Evolutionary conservation across 2,329 filamentous ascomycete genomes (phyloP).

Genomic region (Salinomyces thailandicus): DNA sequence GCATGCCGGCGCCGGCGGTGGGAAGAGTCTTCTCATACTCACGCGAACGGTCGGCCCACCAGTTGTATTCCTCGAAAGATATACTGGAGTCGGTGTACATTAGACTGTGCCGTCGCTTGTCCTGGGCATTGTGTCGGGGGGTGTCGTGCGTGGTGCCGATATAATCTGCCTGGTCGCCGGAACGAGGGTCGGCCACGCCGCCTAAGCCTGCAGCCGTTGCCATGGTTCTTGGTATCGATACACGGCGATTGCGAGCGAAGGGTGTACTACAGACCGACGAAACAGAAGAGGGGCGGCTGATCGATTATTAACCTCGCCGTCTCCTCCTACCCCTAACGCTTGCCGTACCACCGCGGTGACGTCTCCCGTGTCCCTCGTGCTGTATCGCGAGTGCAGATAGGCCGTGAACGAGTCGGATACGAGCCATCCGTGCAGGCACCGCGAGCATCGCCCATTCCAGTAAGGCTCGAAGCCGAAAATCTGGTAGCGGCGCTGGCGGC

Average conservation of each 20-base stretch:
- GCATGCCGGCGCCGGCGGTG: slow-evolving; percentile 2
- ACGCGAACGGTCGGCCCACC: slow-evolving; percentile 29
- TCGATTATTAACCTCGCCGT: neutral
- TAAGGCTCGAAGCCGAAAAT: neutral
- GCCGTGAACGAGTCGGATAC: slow-evolving; percentile 1
- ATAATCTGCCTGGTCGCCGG: slow-evolving; percentile 6
- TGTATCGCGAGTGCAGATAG: too few relatives aligned
- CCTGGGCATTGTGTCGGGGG: neutral
- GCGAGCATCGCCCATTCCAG: neutral
- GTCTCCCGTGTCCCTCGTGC: neutral
- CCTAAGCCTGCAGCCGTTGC: slow-evolving; percentile 5
- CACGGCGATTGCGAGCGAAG: neutral
- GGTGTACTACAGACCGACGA: neutral
- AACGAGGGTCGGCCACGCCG: slow-evolving; percentile 8
- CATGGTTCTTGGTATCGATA: neutral
- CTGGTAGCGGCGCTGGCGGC: neutral
- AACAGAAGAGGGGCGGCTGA: too few relatives aligned
- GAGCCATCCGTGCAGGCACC: too few relatives aligned
- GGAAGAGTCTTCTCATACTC: slow-evolving; percentile 20
- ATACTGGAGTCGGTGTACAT: slow-evolving; percentile 14
- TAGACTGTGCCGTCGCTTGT: slow-evolving; percentile 5
- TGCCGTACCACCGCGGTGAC: neutral
- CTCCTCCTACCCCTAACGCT: neutral
- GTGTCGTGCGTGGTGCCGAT: slow-evolving; percentile 4
- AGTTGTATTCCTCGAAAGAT: slow-evolving; percentile 32